A percentile compares a stretch with the other conserved stretches of the same genome.
These are phyloP conservation scores for Sphaceloma murrayae DNA, from an alignment of 2,329 filamentous ascomycete species.

Conservation along the genomic window DNA sequence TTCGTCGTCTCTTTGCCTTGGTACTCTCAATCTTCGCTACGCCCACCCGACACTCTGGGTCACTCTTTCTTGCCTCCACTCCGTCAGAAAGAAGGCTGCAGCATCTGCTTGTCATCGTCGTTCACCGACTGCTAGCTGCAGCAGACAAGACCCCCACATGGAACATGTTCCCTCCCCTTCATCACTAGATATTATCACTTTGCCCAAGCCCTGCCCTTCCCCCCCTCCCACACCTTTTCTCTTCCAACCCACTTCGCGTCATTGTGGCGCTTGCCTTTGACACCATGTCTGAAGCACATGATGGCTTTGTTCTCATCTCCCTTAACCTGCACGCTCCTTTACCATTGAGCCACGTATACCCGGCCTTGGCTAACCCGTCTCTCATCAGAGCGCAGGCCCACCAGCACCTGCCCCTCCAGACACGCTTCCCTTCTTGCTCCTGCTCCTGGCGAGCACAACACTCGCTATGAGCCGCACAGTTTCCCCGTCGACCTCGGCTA, in stretches of 20 bases:
- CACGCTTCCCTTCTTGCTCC: too few relatives aligned
- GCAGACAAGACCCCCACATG: too few relatives aligned
- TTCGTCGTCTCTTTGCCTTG: not conserved
- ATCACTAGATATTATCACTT: too few relatives aligned
- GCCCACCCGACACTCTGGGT: not conserved
- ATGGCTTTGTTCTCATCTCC: not conserved
- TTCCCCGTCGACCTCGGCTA: not conserved
- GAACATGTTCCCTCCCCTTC: too few relatives aligned
- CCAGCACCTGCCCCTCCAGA: not conserved
- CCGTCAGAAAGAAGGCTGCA: too few relatives aligned
- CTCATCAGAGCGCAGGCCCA: not conserved
- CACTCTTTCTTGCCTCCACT: too few relatives aligned
- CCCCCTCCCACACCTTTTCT: too few relatives aligned
- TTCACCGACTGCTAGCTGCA: too few relatives aligned
- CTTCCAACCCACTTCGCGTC: not conserved
- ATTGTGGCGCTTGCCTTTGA: constrained; percentile 2
- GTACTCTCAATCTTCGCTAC: not conserved
- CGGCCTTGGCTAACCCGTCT: constrained; percentile 8
- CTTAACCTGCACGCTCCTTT: too few relatives aligned
- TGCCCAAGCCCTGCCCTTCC: too few relatives aligned
- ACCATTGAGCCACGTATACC: not conserved
- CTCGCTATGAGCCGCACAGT: not conserved
- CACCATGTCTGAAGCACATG: not conserved
- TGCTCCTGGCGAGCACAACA: not conserved
- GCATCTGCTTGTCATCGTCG: too few relatives aligned